A percentile compares a stretch with the other conserved stretches of the same genome.
phyloP scores from a whole-genome alignment of 164 flowering plant species.

The Vitis rupestris region DNA sequence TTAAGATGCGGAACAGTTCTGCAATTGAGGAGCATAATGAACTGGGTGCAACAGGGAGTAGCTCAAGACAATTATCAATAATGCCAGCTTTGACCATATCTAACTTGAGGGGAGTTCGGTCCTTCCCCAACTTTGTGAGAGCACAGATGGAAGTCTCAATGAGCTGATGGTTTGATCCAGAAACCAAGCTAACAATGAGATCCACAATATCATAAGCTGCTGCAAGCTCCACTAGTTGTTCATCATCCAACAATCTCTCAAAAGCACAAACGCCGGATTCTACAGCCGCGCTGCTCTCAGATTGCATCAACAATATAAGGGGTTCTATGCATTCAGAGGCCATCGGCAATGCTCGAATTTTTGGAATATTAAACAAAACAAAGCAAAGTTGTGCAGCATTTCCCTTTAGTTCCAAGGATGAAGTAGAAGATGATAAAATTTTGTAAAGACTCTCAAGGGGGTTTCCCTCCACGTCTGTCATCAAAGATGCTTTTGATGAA shows the following conservation, averaged over 20 bases:
- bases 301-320: slow-evolving; percentile 61
- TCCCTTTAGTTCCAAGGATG: slow-evolving; percentile 58
- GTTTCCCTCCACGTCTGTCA: slow-evolving; percentile 59
- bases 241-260: slow-evolving; percentile 72
- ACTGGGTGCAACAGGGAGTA: slow-evolving; percentile 60
- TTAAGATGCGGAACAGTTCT: slow-evolving; percentile 77
- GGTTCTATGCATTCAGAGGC: slow-evolving; percentile 69
- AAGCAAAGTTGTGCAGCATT: slow-evolving; percentile 71
- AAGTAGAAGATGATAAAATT: slow-evolving; percentile 45
- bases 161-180: slow-evolving; percentile 55
- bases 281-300: slow-evolving; percentile 41
- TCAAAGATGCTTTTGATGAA: slow-evolving; percentile 40
- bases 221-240: slow-evolving; percentile 66
- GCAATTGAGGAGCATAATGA: slow-evolving; percentile 70
- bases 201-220: slow-evolving; percentile 53
- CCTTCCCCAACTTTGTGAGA: slow-evolving; percentile 82
- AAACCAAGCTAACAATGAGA: slow-evolving; percentile 68
- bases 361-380: slow-evolving; percentile 53
- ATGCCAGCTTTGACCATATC: slow-evolving; percentile 81
- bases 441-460: slow-evolving; percentile 57
- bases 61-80: slow-evolving; percentile 63
- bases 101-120: slow-evolving; percentile 61
- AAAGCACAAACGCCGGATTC: slow-evolving; percentile 76
- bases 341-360: slow-evolving; percentile 46
- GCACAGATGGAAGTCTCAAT: slow-evolving; percentile 64